Conservation (phyloP, 2,329 filamentous ascomycete genomes). For the Fonsecaea erecta region DNA sequence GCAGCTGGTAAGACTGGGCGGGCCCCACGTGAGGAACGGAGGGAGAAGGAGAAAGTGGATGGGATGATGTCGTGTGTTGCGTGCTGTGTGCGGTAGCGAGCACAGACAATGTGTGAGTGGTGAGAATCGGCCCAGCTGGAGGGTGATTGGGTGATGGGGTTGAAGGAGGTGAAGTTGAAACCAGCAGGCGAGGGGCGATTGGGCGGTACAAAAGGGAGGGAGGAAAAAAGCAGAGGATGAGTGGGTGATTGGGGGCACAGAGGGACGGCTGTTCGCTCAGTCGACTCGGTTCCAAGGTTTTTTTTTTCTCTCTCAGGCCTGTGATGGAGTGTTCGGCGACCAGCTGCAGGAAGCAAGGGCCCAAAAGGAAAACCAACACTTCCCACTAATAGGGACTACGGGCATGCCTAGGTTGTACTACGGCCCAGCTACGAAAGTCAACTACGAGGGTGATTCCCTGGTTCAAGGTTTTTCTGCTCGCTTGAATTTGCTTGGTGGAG, state of each 20-base stretch:
- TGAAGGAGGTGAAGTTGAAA: constrained; percentile 28
- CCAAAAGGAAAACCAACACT: neutral
- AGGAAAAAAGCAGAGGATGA: constrained; percentile 23
- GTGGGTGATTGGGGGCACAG: constrained; percentile 8
- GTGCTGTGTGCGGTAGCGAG: constrained; percentile 14
- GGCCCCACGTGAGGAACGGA: constrained; percentile 24
- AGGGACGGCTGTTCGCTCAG: neutral
- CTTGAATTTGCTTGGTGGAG: constrained; percentile 15
- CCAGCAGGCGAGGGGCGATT: constrained; percentile 29
- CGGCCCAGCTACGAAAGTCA: neutral
- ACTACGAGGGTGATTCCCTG: neutral
- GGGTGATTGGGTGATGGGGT: constrained; percentile 37
- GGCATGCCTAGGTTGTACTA: neutral
- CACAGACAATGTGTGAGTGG: constrained; percentile 13
- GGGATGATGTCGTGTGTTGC: constrained; percentile 26
- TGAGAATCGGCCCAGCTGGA: constrained; percentile 19
- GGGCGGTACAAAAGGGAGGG: constrained; percentile 29
- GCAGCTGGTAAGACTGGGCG: neutral
- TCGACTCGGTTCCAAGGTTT: constrained; percentile 2
- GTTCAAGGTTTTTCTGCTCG: constrained; percentile 10
- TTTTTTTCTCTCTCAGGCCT: neutral
- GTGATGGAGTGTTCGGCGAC: neutral
- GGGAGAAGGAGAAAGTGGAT: constrained; percentile 10
- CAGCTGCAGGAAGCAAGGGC: neutral
- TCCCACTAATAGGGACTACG: neutral